Evolutionary conservation across 768 basidiomycete genomes (phyloP).

Genomic region (Rickenella mellea): DNA sequence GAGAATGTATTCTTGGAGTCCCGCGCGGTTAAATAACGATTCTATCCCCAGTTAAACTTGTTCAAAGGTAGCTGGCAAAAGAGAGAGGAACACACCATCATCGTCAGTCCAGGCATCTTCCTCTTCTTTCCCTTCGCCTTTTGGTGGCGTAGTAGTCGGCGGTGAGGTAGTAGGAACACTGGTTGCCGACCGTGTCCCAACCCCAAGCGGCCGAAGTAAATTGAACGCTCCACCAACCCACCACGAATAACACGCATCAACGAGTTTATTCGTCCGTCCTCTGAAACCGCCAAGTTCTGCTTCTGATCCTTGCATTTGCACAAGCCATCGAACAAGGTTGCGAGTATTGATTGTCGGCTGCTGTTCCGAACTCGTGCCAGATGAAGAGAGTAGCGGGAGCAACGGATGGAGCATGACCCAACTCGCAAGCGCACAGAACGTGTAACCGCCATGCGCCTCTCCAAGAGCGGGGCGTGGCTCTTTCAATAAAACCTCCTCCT

Average conservation of each 20-base stretch:
- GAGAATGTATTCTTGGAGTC: constrained; percentile 82
- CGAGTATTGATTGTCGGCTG: constrained; percentile 44
- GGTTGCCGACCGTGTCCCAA: constrained; percentile 8
- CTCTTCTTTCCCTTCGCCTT: constrained; percentile 7
- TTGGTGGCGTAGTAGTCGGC: neutral
- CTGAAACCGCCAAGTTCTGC: constrained; percentile 87
- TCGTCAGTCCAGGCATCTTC: constrained; percentile 59
- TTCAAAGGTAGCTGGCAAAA: neutral
- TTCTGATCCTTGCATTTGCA: constrained; percentile 74
- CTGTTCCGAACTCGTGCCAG: constrained; percentile 7
- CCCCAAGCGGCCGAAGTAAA: constrained; percentile 53
- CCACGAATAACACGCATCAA: constrained; percentile 99
- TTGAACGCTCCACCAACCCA: constrained; percentile 91
- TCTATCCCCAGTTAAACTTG: constrained; percentile 22
- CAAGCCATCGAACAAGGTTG: constrained; percentile 69
- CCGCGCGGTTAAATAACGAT: constrained; percentile 47
- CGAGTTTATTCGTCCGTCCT: constrained; percentile 95
- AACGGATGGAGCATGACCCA: constrained; percentile 71
- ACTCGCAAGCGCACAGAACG: constrained; percentile 84
- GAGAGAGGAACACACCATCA: constrained; percentile 40
- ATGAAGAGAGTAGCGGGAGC: constrained; percentile 14
- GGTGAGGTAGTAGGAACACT: neutral
- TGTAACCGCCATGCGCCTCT: constrained; percentile 97
- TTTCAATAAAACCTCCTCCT: constrained; percentile 21
- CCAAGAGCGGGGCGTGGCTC: constrained; percentile 69